Base-by-base conservation (phyloP, 148 eudicot species). In the Selenicereus undatus region DNA sequence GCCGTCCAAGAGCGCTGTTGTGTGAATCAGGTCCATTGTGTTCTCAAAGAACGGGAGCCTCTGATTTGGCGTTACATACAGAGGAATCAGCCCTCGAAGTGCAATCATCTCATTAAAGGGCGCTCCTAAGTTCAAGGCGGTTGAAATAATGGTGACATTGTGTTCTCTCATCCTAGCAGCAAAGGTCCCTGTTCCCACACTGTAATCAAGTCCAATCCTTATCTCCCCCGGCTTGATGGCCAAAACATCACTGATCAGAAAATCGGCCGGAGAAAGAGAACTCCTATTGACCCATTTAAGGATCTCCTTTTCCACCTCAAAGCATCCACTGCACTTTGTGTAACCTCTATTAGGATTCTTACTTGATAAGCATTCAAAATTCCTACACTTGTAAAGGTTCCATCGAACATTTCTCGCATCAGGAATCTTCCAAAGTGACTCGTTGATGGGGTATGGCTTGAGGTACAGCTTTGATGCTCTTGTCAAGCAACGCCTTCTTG, bases 61-160 rank as follows among this genome's bases (percentile, higher is more conserved):
- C 74, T 96, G 99, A 39, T 92, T 96, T 78, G 91, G 79, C 30
- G 97, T 96, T 43, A 87, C 68, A 26, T 93, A 92, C 22, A 96
- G 81, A 18, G 97, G 99, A 79, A 96, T 58, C 60, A 96, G 80
- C 51, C 99, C 99, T 81, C 99, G 85, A 39, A 94, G 95, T 18
- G 99, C 98, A 30, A 97, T 94, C 78, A 87, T 88, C 85, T 97
- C 99, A 78, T 81, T 94, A 82, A 97, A 97, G 13, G 99, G 99
- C 2, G 99, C 99, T 75, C 97, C 99, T 36, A 96, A 83, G 69
- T 94, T 97, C 14, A 97, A 85, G 32, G 99, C 98, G 0, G 99
- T 93, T 11, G 98, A 87, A n/a, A 94, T 80, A 14, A 97, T 88
- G 2, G 93, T 91, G 14, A 94, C 93, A 78, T 92, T 91, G 24